Evolutionary conservation across 2,329 filamentous ascomycete species (phyloP).

Genomic region (Colletotrichum somersetense): DNA sequence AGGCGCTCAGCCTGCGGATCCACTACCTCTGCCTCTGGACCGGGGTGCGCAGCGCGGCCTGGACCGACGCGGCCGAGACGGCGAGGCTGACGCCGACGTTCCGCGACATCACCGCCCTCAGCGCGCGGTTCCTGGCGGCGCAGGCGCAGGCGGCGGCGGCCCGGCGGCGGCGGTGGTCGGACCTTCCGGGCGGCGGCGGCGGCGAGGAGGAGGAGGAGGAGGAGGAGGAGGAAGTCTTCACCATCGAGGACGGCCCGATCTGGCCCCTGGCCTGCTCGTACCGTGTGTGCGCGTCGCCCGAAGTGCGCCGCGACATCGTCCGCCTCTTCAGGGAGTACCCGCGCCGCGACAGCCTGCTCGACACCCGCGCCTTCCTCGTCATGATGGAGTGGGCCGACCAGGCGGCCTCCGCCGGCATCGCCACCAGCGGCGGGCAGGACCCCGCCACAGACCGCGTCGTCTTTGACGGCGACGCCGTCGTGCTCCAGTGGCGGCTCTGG

Average conservation of each 20-base stretch:
- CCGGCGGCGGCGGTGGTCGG: too few relatives aligned
- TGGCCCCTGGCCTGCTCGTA: conserved; percentile 58
- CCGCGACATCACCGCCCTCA: conserved; percentile 7
- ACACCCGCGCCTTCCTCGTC: conserved; percentile 54
- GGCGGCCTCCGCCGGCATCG: not conserved
- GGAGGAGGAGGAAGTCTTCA: conserved; percentile 9
- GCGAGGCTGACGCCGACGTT: conserved; percentile 1
- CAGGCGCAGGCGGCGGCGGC: not conserved
- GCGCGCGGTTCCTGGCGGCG: conserved; percentile 13
- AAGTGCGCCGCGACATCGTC: conserved; percentile 55
- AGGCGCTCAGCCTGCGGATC: conserved; percentile 18
- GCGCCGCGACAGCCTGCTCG: conserved; percentile 59
- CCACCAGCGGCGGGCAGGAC: not conserved
- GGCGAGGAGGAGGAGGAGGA: too few relatives aligned
- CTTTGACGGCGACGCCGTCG: not conserved
- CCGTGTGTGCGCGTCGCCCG: conserved; percentile 54
- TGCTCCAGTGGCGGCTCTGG: conserved; percentile 1
- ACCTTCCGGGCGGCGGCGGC: not conserved
- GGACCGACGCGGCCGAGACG: conserved; percentile 15
- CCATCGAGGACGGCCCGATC: conserved; percentile 18
- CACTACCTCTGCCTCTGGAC: conserved; percentile 28
- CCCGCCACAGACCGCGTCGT: not conserved
- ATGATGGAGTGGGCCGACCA: not conserved
- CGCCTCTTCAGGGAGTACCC: conserved; percentile 56
- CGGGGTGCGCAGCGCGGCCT: conserved; percentile 19